Percentiles rank a stretch among this genome's conserved stretches.
Evolutionary conservation across 1,284 basidiomycete genomes (phyloP).

Genomic region (Melanopsichium pennsylvanicum): DNA sequence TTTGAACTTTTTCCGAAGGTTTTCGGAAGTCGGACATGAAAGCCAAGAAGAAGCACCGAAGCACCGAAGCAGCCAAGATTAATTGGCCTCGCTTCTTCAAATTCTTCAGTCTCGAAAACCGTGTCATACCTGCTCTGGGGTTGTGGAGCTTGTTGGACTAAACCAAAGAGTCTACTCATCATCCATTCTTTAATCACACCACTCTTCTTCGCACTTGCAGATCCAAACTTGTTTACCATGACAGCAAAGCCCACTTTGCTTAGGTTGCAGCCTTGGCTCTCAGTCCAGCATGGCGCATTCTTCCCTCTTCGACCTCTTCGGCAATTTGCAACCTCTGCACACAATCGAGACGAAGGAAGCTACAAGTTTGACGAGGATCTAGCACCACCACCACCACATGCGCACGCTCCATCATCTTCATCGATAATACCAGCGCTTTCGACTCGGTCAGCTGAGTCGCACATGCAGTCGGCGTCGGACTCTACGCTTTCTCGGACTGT

Average conservation of each 20-base stretch:
- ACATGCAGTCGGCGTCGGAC: slow-evolving; percentile 2
- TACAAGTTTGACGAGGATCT: slow-evolving; percentile 22
- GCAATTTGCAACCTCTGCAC: slow-evolving; percentile 4
- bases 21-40: too few species aligned
- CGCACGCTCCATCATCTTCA: not conserved
- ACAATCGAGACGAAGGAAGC: not conserved
- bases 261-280: slow-evolving; percentile 13
- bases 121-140: too few species aligned
- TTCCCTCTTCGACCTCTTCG: not conserved
- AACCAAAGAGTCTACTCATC: too few species aligned
- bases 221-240: slow-evolving; percentile 9
- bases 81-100: too few species aligned
- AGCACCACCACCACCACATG: slow-evolving; percentile 3
- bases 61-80: too few species aligned
- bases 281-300: not conserved
- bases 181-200: not conserved
- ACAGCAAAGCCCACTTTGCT: slow-evolving; percentile 18
- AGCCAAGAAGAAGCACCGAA: too few species aligned
- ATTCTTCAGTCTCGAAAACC: too few species aligned
- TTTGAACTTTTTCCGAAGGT: too few species aligned
- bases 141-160: slow-evolving; percentile 7
- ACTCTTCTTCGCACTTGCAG: too few species aligned
- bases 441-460: too few species aligned
- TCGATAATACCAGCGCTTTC: not conserved
- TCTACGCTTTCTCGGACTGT: slow-evolving; percentile 17